Percentiles rank a stretch among this genome's conserved stretches.
phyloP scores from a whole-genome alignment of 495 filamentous ascomycete genomes.

The Cladorrhinum samala region DNA sequence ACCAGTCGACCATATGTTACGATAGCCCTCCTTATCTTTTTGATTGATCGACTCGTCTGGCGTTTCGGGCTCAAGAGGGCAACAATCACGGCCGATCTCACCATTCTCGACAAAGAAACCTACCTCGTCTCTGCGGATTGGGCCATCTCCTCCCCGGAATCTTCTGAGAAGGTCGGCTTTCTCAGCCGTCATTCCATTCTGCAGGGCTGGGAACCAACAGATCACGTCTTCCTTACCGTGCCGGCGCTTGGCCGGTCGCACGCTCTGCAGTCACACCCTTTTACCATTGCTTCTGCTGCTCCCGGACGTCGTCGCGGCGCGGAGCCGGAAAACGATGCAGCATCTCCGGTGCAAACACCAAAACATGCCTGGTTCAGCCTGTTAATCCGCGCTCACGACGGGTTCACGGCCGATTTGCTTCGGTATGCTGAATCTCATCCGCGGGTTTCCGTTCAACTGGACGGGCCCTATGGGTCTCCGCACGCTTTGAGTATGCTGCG shows the following conservation, averaged over 20 bases:
- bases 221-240: conserved; percentile 54
- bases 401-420: conserved; percentile 52
- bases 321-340: conserved; percentile 1
- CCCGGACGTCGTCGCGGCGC: conserved; percentile 15
- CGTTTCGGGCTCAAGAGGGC: conserved; percentile 42
- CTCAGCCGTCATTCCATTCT: conserved; percentile 31
- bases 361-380: conserved; percentile 43
- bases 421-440: conserved; percentile 37
- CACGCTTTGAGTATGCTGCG: conserved; percentile 26
- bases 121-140: conserved; percentile 39
- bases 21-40: conserved; percentile 41
- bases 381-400: conserved; percentile 49
- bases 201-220: conserved; percentile 50
- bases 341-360: no score
- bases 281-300: conserved; percentile 52
- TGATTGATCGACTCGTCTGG: conserved; percentile 54
- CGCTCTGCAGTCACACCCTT: conserved; percentile 49
- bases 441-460: conserved; percentile 35
- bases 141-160: conserved; percentile 24
- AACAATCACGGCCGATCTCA: conserved; percentile 38
- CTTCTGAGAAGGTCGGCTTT: no score
- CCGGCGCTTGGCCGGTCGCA: conserved; percentile 39
- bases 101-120: conserved; percentile 39
- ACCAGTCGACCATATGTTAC: conserved; percentile 23
- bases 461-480: conserved; percentile 55